Base-by-base conservation (phyloP, 352 stramenopile genomes). In the Blastocystis sp. region DNA sequence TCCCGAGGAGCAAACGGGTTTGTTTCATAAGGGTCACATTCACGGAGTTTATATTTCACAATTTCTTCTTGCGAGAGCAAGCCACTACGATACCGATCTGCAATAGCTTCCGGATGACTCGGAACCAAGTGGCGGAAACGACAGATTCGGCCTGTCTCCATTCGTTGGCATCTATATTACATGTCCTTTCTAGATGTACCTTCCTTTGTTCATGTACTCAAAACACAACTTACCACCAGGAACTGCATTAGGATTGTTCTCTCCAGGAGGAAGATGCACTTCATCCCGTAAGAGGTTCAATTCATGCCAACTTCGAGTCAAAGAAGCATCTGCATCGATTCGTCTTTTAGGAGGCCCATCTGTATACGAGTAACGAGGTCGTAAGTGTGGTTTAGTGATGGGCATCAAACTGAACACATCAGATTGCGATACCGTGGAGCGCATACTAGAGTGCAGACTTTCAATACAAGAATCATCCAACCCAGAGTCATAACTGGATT, bases 171-270 rank as follows among this genome's bases (percentile, higher is more conserved):
- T 27, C 77, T 87, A 87, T 12, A 12, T 5, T 9, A 32, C 42
- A 0, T 7, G 16, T 6, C 9, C 12, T 37, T 27, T 12, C 5
- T 24, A n/a, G n/a, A n/a, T n/a, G n/a, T 29, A 87, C 77, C 32
- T 57, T 29, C 59, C 59, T 54, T 87, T 71, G 43, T 87, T 87
- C 77, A 87, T 78, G 65, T 77, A 87, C 3, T 87, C 77, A 51
- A 87, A 87, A 58, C 77, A 87, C 21, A 87, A 54, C 11, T 87
- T 87, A 6, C 39, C 65, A 0, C 65, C 77, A 42, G 43, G 43
- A 29, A 66, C 43, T 19, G 65, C 77, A 51, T 87, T 19, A n/a
- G 59, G 59, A 27, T 87, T 87, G 59, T 78, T 87, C 29, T 87
- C 77, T 5, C 77, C 77, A 35, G 52, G 77, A 12, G 65, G 77